phyloP scores from a whole-genome alignment of 2,329 filamentous ascomycete species.

The Fusarium virguliforme region DNA sequence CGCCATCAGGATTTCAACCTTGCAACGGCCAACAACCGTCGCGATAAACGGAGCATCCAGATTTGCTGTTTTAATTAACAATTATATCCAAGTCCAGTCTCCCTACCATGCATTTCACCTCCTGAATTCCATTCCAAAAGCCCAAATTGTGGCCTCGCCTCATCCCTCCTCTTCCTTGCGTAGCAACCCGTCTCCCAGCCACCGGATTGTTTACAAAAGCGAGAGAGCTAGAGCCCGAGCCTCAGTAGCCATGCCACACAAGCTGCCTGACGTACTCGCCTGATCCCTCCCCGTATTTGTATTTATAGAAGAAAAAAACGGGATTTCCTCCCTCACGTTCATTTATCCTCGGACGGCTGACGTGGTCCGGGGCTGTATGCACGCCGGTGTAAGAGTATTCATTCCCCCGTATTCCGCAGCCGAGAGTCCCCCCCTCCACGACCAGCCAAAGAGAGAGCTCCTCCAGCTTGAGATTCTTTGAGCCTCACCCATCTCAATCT shows the following conservation, averaged over 20 bases:
- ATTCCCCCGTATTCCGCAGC: conserved; percentile 30
- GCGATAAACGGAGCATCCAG: background rate
- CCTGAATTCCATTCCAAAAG: conserved; percentile 1
- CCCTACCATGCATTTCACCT: background rate
- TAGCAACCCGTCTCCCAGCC: conserved; percentile 46
- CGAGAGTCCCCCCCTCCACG: conserved; percentile 13
- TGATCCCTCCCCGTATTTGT: conserved; percentile 8
- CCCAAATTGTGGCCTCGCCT: conserved; percentile 24
- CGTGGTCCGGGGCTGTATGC: conserved; percentile 13
- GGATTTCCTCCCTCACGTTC: background rate
- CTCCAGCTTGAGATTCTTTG: background rate
- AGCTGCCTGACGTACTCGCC: conserved; percentile 24
- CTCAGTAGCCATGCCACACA: conserved; percentile 38
- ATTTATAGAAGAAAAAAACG: conserved; percentile 7
- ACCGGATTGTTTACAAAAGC: conserved; percentile 48
- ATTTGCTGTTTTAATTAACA: no score
- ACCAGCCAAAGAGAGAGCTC: conserved; percentile 11
- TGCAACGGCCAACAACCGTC: conserved; percentile 14
- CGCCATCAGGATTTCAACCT: conserved; percentile 37
- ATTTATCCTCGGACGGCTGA: conserved; percentile 14
- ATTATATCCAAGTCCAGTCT: no score
- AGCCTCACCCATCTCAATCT: conserved; percentile 1
- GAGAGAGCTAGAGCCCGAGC: conserved; percentile 22
- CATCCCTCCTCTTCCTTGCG: conserved; percentile 14
- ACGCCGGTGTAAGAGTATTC: conserved; percentile 35